These are phyloP conservation scores for Trametes polyzona DNA, from an alignment of 1,284 basidiomycete species.

Conservation along the genomic window DNA sequence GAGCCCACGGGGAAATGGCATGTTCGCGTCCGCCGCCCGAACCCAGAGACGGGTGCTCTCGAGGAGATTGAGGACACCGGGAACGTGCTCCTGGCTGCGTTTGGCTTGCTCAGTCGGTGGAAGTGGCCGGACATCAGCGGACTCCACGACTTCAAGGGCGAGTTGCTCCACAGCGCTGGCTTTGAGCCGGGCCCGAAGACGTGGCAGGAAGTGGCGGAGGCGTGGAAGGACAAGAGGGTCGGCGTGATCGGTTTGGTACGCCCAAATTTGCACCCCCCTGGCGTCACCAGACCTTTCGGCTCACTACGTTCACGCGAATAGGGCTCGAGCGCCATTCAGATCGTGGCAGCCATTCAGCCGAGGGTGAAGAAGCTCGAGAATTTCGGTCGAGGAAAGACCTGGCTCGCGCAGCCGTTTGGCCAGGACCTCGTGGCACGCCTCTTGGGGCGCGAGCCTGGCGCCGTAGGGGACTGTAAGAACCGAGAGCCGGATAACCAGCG, in stretches of 20 bases:
- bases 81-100: slow-evolving; percentile 55
- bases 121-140: slow-evolving; percentile 63
- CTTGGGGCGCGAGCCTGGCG: slow-evolving; percentile 38
- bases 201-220: slow-evolving; percentile 53
- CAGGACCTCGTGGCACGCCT: slow-evolving; percentile 43
- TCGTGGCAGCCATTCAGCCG: slow-evolving; percentile 60
- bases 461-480: slow-evolving; percentile 47
- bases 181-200: slow-evolving; percentile 51
- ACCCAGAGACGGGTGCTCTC: slow-evolving; percentile 27
- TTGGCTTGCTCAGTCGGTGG: slow-evolving; percentile 56
- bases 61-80: slow-evolving; percentile 53
- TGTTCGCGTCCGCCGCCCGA: slow-evolving; percentile 46
- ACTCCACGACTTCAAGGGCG: slow-evolving; percentile 53
- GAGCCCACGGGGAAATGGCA: slow-evolving; percentile 57
- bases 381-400: slow-evolving; percentile 64
- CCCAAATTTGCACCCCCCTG: not conserved
- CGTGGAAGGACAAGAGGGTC: slow-evolving; percentile 61
- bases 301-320: slow-evolving; percentile 24
- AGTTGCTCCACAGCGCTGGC: slow-evolving; percentile 56
- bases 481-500: not conserved
- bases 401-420: slow-evolving; percentile 57
- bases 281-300: not conserved
- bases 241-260: slow-evolving; percentile 64
- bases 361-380: slow-evolving; percentile 54
- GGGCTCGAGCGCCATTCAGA: slow-evolving; percentile 68